Percentiles rank a stretch among this genome's conserved stretches.
phyloP scores from a whole-genome alignment of 768 basidiomycete species.

The Galerina sulciceps region DNA sequence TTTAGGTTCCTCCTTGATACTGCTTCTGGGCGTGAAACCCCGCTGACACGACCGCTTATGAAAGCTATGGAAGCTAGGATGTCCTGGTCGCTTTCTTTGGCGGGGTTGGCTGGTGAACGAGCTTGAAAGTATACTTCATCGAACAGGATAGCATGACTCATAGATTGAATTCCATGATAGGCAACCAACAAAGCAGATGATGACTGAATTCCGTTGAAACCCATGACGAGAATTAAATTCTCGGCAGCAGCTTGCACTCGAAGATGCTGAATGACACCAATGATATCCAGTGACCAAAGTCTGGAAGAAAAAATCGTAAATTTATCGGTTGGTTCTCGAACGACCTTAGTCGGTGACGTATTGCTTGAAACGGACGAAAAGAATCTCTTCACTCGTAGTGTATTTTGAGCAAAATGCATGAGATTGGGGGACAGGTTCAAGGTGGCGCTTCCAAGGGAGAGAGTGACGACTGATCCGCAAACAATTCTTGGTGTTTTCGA shows the following conservation, averaged over 20 bases:
- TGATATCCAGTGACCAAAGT: conserved; percentile 36
- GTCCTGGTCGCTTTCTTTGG: conserved; percentile 49
- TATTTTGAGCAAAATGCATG: conserved; percentile 60
- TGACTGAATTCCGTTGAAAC: conserved; percentile 42
- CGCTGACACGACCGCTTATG: conserved; percentile 47
- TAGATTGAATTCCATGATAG: conserved; percentile 41
- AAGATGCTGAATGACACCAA: conserved; percentile 46
- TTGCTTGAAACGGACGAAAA: conserved; percentile 26
- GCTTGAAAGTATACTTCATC: conserved; percentile 61
- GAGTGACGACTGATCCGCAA: conserved; percentile 34
- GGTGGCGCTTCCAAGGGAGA: conserved; percentile 44
- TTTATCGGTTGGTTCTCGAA: conserved; percentile 15
- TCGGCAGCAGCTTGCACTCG: conserved; percentile 70
- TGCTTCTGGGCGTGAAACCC: conserved; percentile 50
- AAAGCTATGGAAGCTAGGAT: conserved; percentile 66
- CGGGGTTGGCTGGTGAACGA: conserved; percentile 48
- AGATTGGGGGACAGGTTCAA: conserved; percentile 58
- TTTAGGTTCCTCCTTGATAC: conserved; percentile 41
- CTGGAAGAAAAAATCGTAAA: conserved; percentile 14
- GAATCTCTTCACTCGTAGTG: conserved; percentile 53
- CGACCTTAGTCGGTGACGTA: conserved; percentile 6
- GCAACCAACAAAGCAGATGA: conserved; percentile 37
- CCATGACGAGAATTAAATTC: conserved; percentile 69
- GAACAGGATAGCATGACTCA: conserved; percentile 53
- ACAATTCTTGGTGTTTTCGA: conserved; percentile 34